Conservation (phyloP, 1,139 yeast species). For the Geotrichum klebahnii region DNA sequence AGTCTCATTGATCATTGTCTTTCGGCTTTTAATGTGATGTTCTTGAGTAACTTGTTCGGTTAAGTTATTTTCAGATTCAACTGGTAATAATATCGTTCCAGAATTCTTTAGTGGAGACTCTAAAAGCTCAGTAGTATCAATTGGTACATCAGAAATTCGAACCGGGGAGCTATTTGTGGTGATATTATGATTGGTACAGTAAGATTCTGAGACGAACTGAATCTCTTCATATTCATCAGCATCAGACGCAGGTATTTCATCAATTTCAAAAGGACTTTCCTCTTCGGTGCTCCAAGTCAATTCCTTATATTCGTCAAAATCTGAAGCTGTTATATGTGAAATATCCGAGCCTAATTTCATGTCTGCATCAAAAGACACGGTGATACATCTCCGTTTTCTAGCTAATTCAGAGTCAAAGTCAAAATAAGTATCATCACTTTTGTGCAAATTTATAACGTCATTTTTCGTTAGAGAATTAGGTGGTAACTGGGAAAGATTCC, state of each 20-base stretch:
- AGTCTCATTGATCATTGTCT: no score
- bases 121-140: not conserved
- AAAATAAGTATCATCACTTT: slow-evolving; percentile 3
- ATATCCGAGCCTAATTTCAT: not conserved
- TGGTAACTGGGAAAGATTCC: not conserved
- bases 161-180: not conserved
- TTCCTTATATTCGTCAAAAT: not conserved
- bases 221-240: slow-evolving; percentile 8
- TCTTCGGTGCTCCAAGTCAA: not conserved
- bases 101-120: not conserved
- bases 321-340: not conserved
- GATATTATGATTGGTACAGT: not conserved
- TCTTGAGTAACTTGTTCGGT: not conserved
- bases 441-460: not conserved
- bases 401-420: not conserved
- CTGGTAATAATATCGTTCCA: not conserved
- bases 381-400: not conserved
- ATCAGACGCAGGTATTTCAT: slow-evolving; percentile 2
- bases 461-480: not conserved
- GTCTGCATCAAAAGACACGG: not conserved
- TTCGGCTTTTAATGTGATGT: not conserved
- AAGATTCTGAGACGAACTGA: not conserved
- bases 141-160: not conserved
- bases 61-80: no score
- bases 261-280: not conserved